Evolutionary conservation across 805 yeast genomes (phyloP).

Genomic region (Kockiozyma suomiensis): DNA sequence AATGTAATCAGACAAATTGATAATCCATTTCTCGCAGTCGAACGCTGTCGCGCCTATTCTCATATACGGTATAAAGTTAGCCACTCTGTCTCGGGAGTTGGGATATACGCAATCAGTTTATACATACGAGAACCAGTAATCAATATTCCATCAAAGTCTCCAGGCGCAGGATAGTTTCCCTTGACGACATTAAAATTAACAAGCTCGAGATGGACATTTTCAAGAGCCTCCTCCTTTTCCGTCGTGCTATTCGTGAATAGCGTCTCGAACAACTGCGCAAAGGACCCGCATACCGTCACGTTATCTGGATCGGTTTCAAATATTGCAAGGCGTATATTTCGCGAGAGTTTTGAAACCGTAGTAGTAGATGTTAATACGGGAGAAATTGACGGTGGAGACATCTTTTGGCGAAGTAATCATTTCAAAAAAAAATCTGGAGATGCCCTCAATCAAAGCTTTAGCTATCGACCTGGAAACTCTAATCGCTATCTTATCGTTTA

Average conservation of each 20-base stretch:
- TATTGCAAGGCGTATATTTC: conserved; percentile 38
- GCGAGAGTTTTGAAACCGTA: background rate
- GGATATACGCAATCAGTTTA: background rate
- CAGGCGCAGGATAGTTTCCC: conserved; percentile 38
- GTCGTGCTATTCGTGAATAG: conserved; percentile 33
- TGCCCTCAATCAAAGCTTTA: no score
- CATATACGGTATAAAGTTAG: no score
- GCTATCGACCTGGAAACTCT: background rate
- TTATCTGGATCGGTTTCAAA: conserved; percentile 43
- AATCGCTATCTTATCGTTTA: background rate
- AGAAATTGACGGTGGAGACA: background rate
- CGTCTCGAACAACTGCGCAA: conserved; percentile 41
- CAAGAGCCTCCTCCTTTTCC: conserved; percentile 37
- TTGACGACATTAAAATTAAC: conserved; percentile 40
- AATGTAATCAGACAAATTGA: conserved; percentile 40
- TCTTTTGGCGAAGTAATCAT: background rate
- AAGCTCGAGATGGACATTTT: conserved; percentile 19
- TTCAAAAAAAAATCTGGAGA: no score
- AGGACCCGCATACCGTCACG: conserved; percentile 39
- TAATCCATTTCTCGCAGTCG: conserved; percentile 44
- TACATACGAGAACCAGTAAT: conserved; percentile 45
- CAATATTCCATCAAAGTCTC: conserved; percentile 40
- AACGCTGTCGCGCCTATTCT: conserved; percentile 40
- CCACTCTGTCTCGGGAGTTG: no score
- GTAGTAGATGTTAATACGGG: background rate